Percentiles rank a stretch among this genome's conserved stretches.
These are phyloP conservation scores for Agrostemma githago DNA, from an alignment of 148 eudicot species.

Conservation along the genomic window DNA sequence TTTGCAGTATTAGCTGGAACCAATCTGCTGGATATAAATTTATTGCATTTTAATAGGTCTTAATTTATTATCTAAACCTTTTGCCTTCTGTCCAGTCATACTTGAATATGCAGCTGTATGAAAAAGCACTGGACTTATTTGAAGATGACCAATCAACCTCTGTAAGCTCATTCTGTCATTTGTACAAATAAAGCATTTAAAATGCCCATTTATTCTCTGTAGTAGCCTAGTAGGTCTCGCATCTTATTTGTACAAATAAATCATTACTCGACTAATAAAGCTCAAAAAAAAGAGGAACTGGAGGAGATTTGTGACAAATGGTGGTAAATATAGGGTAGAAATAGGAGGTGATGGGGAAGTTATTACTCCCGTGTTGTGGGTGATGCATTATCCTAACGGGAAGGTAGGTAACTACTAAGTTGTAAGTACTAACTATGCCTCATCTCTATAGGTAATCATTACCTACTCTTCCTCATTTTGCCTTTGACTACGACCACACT, in stretches of 20 bases:
- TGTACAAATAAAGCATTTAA: constrained; percentile 4
- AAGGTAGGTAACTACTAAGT: neutral
- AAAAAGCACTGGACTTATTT: constrained; percentile 84
- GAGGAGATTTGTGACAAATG: neutral
- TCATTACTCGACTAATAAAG: neutral
- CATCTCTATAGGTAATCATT: neutral
- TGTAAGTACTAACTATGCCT: neutral
- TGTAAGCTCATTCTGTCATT: constrained; percentile 38
- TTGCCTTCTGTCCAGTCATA: constrained; percentile 46
- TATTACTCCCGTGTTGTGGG: neutral
- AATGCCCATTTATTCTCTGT: constrained; percentile 7
- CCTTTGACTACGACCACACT: too few species aligned
- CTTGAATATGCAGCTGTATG: constrained; percentile 84
- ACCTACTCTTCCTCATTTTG: neutral
- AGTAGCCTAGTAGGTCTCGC: neutral
- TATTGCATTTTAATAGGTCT: neutral
- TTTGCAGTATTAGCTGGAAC: neutral
- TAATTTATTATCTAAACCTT: neutral
- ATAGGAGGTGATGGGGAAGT: neutral
- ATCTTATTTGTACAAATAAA: too few species aligned
- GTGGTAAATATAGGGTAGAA: neutral
- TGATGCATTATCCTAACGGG: neutral
- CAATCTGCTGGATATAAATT: constrained; percentile 14
- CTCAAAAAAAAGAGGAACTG: neutral
- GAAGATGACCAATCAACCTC: constrained; percentile 85